Evolutionary conservation across 345 rosid species (phyloP).

Genomic region (Geranium brycei): DNA sequence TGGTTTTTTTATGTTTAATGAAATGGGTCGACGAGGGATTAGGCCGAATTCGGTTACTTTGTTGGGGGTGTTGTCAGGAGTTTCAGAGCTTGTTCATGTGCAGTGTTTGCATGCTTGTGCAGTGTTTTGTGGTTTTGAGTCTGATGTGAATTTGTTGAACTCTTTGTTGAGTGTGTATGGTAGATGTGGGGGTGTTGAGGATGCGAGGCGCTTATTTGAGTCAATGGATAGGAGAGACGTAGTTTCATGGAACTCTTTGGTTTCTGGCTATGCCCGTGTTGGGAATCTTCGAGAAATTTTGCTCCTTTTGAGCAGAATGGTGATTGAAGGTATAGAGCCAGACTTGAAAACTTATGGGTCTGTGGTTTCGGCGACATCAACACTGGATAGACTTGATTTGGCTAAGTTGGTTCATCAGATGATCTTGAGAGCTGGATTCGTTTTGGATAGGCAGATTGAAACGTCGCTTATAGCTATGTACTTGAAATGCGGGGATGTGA

Average conservation of each 20-base stretch:
- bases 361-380: conserved; percentile 25
- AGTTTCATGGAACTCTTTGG: conserved; percentile 46
- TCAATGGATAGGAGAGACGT: conserved; percentile 35
- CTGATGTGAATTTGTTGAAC: conserved; percentile 24
- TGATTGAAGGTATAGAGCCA: conserved; percentile 25
- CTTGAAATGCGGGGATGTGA: conserved; percentile 40
- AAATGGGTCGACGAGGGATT: conserved; percentile 32
- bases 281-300: conserved; percentile 25
- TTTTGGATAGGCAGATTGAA: conserved; percentile 36
- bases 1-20: conserved; percentile 24
- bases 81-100: conserved; percentile 24
- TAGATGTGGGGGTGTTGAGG: conserved; percentile 26
- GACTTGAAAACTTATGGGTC: conserved; percentile 40
- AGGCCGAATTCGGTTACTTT: conserved; percentile 45
- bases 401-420: conserved; percentile 52
- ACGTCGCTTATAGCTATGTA: conserved; percentile 56
- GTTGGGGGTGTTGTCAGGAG: conserved; percentile 31
- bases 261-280: conserved; percentile 31
- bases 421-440: conserved; percentile 34
- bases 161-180: conserved; percentile 37
- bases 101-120: conserved; percentile 39
- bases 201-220: conserved; percentile 35
- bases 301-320: conserved; percentile 31
- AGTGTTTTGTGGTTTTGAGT: conserved; percentile 29
- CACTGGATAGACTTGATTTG: conserved; percentile 22